Evolutionary conservation across 176 grass and related monocot genomes (phyloP).

Genomic region (Aechmea fasciata): DNA sequence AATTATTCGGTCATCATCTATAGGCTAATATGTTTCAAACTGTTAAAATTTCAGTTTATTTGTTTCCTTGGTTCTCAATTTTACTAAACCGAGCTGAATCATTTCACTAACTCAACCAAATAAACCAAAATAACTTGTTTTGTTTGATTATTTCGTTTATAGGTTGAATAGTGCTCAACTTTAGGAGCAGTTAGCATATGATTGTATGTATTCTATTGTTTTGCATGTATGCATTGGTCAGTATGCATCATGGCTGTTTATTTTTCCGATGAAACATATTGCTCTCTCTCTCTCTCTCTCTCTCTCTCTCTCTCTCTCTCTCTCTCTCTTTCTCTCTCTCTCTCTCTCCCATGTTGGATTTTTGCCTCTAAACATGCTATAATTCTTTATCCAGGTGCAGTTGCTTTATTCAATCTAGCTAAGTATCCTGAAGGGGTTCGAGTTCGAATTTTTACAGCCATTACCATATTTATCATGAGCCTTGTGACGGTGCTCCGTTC

Average conservation of each 20-base stretch:
- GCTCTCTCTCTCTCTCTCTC: neutral
- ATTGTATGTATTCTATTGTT: neutral
- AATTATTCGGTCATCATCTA: neutral
- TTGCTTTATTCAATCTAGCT: constrained; percentile 22
- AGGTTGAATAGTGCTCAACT: too few relatives aligned
- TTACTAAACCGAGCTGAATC: too few relatives aligned
- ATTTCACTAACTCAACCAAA: too few relatives aligned
- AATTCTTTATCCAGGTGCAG: constrained; percentile 33
- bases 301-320: constrained; percentile 1
- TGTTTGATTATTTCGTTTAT: too few relatives aligned
- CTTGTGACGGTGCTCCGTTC: constrained; percentile 46
- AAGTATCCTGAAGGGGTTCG: constrained; percentile 12
- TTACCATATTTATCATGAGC: constrained; percentile 43
- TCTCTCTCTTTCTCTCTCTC: constrained; percentile 6
- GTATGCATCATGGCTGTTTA: neutral
- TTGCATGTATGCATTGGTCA: neutral
- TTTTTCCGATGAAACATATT: neutral
- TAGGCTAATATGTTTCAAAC: neutral
- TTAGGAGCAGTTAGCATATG: too few relatives aligned
- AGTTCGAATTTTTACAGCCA: constrained; percentile 36
- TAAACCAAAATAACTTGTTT: too few relatives aligned
- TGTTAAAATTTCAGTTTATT: too few relatives aligned
- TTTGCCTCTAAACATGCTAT: constrained; percentile 13
- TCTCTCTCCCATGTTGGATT: constrained; percentile 6
- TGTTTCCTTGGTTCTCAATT: too few relatives aligned